These are phyloP conservation scores for Xanthoconium stramineum DNA, from an alignment of 768 basidiomycete species.

Conservation along the genomic window DNA sequence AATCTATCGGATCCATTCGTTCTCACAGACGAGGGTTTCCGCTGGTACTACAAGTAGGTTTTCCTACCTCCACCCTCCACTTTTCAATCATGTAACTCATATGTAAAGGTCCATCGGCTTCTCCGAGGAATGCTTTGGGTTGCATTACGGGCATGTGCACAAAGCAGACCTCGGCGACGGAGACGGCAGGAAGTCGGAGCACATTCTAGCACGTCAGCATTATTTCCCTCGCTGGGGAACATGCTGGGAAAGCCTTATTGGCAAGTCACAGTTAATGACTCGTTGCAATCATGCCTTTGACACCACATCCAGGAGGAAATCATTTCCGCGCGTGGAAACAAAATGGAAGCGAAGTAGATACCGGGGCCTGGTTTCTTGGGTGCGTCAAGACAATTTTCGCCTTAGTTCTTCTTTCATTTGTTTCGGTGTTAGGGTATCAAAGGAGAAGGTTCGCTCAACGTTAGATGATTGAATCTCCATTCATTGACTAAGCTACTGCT, in stretches of 20 bases:
- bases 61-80: neutral
- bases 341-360: constrained; percentile 69
- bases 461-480: neutral
- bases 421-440: constrained; percentile 53
- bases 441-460: constrained; percentile 51
- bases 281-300: neutral
- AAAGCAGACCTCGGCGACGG: constrained; percentile 84
- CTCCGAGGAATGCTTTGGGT: constrained; percentile 76
- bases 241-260: constrained; percentile 83
- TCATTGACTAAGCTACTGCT: constrained; percentile 1
- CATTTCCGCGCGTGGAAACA: constrained; percentile 91
- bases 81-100: neutral
- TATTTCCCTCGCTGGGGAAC: constrained; percentile 80
- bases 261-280: constrained; percentile 27
- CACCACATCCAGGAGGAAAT: constrained; percentile 58
- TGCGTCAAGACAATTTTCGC: constrained; percentile 31
- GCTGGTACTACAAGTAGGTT: constrained; percentile 60
- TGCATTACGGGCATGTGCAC: constrained; percentile 74
- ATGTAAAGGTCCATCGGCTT: constrained; percentile 69
- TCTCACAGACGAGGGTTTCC: constrained; percentile 71
- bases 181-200: constrained; percentile 62
- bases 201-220: constrained; percentile 71
- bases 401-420: neutral
- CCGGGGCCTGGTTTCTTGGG: constrained; percentile 86
- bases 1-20: constrained; percentile 75